Evolutionary conservation across 371 early-diverging fungal genomes (phyloP).

Genomic region (Modicella reniformis): DNA sequence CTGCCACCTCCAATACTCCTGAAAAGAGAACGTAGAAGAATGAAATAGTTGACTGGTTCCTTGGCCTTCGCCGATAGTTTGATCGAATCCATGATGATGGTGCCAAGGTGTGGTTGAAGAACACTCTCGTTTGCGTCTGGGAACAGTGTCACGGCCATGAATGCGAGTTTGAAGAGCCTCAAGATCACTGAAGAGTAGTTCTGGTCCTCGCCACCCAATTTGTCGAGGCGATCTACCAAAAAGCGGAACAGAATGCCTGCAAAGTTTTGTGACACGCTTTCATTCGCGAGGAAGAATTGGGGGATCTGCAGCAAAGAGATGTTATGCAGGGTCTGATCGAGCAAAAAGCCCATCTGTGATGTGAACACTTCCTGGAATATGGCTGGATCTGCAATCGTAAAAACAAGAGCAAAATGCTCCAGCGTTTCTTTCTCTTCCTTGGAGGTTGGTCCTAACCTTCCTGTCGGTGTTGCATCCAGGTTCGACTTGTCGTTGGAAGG

Average conservation of each 20-base stretch:
- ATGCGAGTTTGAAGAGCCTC: slow-evolving; percentile 91
- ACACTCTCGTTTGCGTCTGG: slow-evolving; percentile 93
- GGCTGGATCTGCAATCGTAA: slow-evolving; percentile 87
- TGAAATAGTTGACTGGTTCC: slow-evolving; percentile 91
- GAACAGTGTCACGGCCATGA: slow-evolving; percentile 92
- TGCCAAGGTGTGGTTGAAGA: slow-evolving; percentile 88
- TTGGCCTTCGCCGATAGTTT: slow-evolving; percentile 84
- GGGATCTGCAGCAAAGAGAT: slow-evolving; percentile 85
- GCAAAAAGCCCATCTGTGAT: slow-evolving; percentile 86
- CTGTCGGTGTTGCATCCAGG: slow-evolving; percentile 42
- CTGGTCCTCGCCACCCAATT: slow-evolving; percentile 82
- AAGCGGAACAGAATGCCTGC: slow-evolving; percentile 82
- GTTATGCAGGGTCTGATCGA: slow-evolving; percentile 84
- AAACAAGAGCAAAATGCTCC: slow-evolving; percentile 91
- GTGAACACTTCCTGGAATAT: slow-evolving; percentile 95
- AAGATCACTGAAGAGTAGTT: slow-evolving; percentile 84
- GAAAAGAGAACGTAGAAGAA: slow-evolving; percentile 91
- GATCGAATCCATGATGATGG: slow-evolving; percentile 90
- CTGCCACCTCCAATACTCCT: slow-evolving; percentile 79
- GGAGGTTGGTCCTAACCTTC: slow-evolving; percentile 59
- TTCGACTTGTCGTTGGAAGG: slow-evolving; percentile 37
- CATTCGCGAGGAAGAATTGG: slow-evolving; percentile 88
- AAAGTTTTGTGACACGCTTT: slow-evolving; percentile 81
- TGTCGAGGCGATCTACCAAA: slow-evolving; percentile 84
- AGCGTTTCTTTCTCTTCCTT: slow-evolving; percentile 90